These are phyloP conservation scores for Brassica carinata DNA, from an alignment of 345 rosid genomes.

Conservation along the genomic window DNA sequence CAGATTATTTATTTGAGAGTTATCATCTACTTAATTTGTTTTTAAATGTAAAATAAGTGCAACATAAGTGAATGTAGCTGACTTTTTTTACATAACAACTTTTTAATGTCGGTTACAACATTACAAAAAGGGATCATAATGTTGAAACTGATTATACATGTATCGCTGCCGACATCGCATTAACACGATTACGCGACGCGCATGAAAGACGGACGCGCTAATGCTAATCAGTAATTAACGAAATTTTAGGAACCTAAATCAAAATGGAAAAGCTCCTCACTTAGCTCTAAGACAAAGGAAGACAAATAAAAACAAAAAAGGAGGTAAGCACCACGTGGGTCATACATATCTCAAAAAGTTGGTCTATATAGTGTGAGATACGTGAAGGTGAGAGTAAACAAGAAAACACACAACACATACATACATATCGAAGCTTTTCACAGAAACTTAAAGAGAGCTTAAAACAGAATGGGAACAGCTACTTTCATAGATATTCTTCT, in stretches of 20 bases:
- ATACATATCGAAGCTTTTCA: slow-evolving; percentile 1
- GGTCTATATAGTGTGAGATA: slow-evolving; percentile 32
- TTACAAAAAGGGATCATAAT: neutral
- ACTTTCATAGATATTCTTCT: slow-evolving; percentile 68
- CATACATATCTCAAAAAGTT: slow-evolving; percentile 30
- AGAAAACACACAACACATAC: slow-evolving; percentile 11
- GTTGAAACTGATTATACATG: neutral
- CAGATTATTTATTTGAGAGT: neutral
- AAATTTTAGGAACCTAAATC: neutral
- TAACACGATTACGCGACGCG: slow-evolving; percentile 15
- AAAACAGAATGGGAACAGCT: slow-evolving; percentile 49
- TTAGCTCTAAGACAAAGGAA: slow-evolving; percentile 5
- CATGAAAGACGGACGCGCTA: slow-evolving; percentile 13
- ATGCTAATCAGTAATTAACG: slow-evolving; percentile 5
- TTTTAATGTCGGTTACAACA: neutral
- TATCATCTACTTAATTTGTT: neutral
- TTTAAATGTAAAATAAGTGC: neutral
- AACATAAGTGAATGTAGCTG: neutral
- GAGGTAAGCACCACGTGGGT: slow-evolving; percentile 26
- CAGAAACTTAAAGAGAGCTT: slow-evolving; percentile 4
- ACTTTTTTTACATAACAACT: neutral
- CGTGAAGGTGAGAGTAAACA: slow-evolving; percentile 1
- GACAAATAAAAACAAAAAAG: slow-evolving; percentile 3
- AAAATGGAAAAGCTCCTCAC: neutral
- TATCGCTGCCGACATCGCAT: neutral